Conservation (phyloP, 1,284 basidiomycete genomes). For the Uromyces viciae-fabae region DNA sequence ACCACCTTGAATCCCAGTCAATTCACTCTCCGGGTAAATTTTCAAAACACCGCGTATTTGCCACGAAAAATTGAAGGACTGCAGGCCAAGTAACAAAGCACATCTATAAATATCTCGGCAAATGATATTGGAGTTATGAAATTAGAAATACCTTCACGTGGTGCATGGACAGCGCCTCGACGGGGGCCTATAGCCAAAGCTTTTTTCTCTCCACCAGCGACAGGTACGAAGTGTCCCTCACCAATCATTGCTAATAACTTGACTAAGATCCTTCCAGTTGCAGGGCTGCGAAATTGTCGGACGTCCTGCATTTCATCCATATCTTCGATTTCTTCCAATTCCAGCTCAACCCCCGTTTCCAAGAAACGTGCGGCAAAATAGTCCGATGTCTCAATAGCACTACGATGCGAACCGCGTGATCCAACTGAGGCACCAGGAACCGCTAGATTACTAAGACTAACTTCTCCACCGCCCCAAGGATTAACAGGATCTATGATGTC, state of each 20-base stretch:
- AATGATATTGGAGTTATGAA: not conserved
- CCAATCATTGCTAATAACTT: conserved; percentile 39
- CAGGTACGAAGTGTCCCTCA: conserved; percentile 35
- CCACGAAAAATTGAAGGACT: conserved; percentile 18
- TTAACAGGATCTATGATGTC: conserved; percentile 24
- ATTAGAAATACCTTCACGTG: conserved; percentile 15
- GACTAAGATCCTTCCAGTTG: not conserved
- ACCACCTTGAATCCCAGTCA: no score
- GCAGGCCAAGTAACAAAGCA: not conserved
- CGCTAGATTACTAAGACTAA: conserved; percentile 12
- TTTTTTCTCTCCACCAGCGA: conserved; percentile 33
- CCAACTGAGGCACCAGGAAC: not conserved
- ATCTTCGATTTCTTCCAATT: conserved; percentile 31
- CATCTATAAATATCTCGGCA: not conserved
- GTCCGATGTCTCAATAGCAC: conserved; percentile 21
- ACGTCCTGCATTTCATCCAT: conserved; percentile 25
- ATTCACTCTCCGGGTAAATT: no score
- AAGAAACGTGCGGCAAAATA: conserved; percentile 34
- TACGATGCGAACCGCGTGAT: conserved; percentile 17
- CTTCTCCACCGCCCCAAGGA: conserved; percentile 34
- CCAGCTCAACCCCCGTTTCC: conserved; percentile 5
- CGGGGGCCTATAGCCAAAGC: conserved; percentile 30
- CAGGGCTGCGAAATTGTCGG: not conserved
- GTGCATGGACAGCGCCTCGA: conserved; percentile 35
- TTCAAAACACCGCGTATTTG: not conserved